phyloP scores from a whole-genome alignment of 805 yeast genomes.

The Saccharomycopsis javanensis region DNA sequence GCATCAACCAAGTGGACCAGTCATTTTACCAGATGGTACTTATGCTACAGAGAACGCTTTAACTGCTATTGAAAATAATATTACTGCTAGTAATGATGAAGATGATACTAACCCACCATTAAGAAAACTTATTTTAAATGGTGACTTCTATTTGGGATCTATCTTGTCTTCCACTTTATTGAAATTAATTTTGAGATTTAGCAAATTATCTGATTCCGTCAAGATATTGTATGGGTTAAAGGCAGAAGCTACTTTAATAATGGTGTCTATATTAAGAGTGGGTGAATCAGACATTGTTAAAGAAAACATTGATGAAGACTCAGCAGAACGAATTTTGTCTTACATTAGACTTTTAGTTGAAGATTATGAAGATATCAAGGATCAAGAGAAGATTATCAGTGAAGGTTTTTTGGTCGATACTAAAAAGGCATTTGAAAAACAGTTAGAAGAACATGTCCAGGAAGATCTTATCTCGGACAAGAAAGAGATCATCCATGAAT shows the following conservation, averaged over 20 bases:
- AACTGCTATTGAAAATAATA: slow-evolving; percentile 36
- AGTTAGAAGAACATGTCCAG: slow-evolving; percentile 39
- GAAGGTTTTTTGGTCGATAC: slow-evolving; percentile 81
- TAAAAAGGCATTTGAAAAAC: slow-evolving; percentile 68
- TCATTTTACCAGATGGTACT: slow-evolving; percentile 96
- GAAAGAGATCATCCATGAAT: slow-evolving; percentile 39
- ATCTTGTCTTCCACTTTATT: slow-evolving; percentile 82
- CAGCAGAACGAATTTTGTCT: slow-evolving; percentile 87
- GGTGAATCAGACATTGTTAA: slow-evolving; percentile 66
- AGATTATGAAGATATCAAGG: slow-evolving; percentile 37
- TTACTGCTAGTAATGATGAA: slow-evolving; percentile 26
- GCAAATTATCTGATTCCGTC: slow-evolving; percentile 43
- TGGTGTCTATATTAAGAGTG: slow-evolving; percentile 85
- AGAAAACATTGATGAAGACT: slow-evolving; percentile 87
- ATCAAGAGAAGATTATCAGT: slow-evolving; percentile 38
- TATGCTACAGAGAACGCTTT: slow-evolving; percentile 90
- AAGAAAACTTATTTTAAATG: slow-evolving; percentile 70
- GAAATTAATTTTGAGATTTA: slow-evolving; percentile 72
- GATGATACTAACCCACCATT: slow-evolving; percentile 55
- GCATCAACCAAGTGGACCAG: slow-evolving; percentile 47
- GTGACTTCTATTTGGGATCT: slow-evolving; percentile 86
- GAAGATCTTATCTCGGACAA: slow-evolving; percentile 35
- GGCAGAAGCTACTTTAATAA: slow-evolving; percentile 88
- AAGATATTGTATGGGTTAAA: slow-evolving; percentile 68
- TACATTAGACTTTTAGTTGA: slow-evolving; percentile 74